phyloP scores from a whole-genome alignment of 2,329 filamentous ascomycete genomes.

The Cordyceps cicadae region DNA sequence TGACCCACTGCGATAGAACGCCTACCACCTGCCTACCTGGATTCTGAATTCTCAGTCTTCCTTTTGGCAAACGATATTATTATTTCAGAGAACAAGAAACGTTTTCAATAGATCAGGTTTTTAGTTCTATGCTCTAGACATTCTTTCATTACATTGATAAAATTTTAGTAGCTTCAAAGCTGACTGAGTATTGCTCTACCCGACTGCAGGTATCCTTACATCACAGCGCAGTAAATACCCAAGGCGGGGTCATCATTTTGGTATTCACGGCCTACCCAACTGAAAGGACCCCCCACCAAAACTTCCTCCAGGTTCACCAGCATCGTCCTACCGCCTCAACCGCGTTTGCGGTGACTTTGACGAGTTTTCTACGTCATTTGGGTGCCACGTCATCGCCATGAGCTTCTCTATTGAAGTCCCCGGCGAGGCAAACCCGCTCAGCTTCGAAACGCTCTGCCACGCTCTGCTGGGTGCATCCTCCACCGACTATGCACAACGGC shows the following conservation, averaged over 20 bases:
- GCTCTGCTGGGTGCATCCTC: slow-evolving; percentile 57
- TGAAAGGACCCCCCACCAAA: slow-evolving; percentile 9
- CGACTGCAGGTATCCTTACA: not conserved
- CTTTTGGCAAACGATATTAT: too few species aligned
- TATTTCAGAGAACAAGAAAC: too few species aligned
- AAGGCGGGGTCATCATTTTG: not conserved
- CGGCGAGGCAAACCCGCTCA: slow-evolving; percentile 70
- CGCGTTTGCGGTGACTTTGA: not conserved
- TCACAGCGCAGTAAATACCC: not conserved
- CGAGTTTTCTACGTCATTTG: not conserved
- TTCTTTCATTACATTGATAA: too few species aligned
- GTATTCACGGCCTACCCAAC: not conserved
- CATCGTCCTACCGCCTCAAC: not conserved
- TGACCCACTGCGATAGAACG: not conserved
- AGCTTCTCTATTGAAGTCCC: slow-evolving; percentile 68
- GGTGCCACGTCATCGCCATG: slow-evolving; percentile 37
- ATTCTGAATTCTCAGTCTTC: too few species aligned
- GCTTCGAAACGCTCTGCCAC: slow-evolving; percentile 53
- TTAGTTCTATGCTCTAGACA: too few species aligned
- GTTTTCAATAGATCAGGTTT: too few species aligned
- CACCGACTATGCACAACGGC: slow-evolving; percentile 52
- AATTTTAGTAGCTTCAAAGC: not conserved
- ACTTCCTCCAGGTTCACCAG: slow-evolving; percentile 9
- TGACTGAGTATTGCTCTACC: not conserved
- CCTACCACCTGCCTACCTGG: too few species aligned